Evolutionary conservation across 78 protist species (phyloP).

Genomic region (Salpingoeca rosetta): DNA sequence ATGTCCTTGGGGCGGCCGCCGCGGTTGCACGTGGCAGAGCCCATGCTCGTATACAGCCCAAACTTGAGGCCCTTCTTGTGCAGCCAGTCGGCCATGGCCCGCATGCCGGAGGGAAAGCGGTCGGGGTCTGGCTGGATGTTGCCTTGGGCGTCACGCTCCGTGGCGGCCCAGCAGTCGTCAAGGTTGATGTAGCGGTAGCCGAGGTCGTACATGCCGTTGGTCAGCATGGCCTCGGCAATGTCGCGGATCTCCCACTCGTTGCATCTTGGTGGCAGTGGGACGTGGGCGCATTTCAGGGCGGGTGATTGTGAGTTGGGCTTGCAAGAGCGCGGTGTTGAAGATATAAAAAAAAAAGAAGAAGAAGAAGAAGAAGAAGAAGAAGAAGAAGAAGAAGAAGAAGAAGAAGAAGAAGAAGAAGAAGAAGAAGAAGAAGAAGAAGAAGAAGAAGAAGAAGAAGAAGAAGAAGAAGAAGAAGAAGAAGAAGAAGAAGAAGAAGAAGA

Average conservation of each 20-base stretch:
- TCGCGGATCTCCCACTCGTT: neutral
- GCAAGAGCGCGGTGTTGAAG: neutral
- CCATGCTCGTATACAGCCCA: neutral
- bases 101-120: slow-evolving; percentile 10
- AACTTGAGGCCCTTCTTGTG: neutral
- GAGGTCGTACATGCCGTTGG: neutral
- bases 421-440: neutral
- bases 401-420: neutral
- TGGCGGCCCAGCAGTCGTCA: slow-evolving; percentile 18
- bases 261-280: neutral
- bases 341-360: neutral
- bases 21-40: slow-evolving; percentile 5
- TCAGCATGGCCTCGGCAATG: slow-evolving; percentile 2
- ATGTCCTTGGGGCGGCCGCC: slow-evolving; percentile 8
- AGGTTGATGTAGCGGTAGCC: neutral
- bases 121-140: neutral
- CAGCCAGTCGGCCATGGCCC: neutral
- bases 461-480: neutral
- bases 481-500: neutral
- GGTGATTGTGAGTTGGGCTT: neutral
- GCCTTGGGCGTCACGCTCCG: neutral
- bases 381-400: neutral
- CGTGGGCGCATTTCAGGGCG: neutral
- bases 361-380: neutral
- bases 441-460: neutral